A percentile compares a stretch with the other conserved stretches of the same genome.
Evolutionary conservation across 495 filamentous ascomycete species (phyloP).

Genomic region (Penicillium coprophilum): DNA sequence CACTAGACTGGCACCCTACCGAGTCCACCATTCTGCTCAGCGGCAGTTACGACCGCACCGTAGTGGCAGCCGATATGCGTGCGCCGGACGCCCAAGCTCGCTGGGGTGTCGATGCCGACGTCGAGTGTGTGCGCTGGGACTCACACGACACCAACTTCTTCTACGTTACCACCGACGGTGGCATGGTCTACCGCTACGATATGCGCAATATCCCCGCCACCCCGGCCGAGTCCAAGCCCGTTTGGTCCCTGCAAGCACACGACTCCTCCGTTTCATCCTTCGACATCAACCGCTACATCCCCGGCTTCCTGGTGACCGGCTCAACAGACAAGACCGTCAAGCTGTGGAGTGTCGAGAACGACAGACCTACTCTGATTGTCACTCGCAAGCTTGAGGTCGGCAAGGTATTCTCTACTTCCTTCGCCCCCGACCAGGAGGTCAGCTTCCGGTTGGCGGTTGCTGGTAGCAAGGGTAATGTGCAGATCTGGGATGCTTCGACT

Average conservation of each 20-base stretch:
- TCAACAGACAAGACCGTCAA: slow-evolving; percentile 93
- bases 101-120: slow-evolving; percentile 92
- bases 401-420: slow-evolving; percentile 87
- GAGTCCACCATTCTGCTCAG: slow-evolving; percentile 86
- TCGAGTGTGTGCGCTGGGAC: slow-evolving; percentile 91
- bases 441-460: slow-evolving; percentile 90
- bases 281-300: slow-evolving; percentile 83
- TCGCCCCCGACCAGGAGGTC: slow-evolving; percentile 85
- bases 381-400: slow-evolving; percentile 89
- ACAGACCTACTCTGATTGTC: slow-evolving; percentile 80
- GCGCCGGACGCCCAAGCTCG: slow-evolving; percentile 77
- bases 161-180: slow-evolving; percentile 90
- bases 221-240: slow-evolving; percentile 71
- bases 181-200: slow-evolving; percentile 86
- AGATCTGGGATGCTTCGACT: slow-evolving; percentile 96
- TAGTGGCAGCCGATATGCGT: slow-evolving; percentile 90
- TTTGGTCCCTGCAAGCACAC: slow-evolving; percentile 95
- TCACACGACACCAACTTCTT: slow-evolving; percentile 89
- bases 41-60: slow-evolving; percentile 91
- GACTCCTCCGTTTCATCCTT: slow-evolving; percentile 93
- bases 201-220: slow-evolving; percentile 65
- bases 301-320: slow-evolving; percentile 88
- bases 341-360: slow-evolving; percentile 86
- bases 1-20: slow-evolving; percentile 84
- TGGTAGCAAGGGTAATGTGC: slow-evolving; percentile 89